Evolutionary conservation across 176 grass and related monocot species (phyloP), one percentile per base, ranked within the genome.

Genomic region (Eremochloa ophiuroides): DNA sequence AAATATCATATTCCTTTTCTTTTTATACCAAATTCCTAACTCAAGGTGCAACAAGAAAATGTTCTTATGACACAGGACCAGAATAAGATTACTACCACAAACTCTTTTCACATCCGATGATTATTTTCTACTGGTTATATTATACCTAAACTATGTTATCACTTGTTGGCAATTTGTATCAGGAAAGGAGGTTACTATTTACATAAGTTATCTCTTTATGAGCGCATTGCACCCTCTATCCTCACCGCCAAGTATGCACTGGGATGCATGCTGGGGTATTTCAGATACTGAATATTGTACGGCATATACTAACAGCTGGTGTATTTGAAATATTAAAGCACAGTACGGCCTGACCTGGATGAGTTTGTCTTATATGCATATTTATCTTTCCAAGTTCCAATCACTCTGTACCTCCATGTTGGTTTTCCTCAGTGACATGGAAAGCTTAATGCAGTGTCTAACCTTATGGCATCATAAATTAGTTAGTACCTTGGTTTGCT

Each of bases 401-500:
- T 50, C 71, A 60, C 78, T 72, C 37, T 56, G 48, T 75, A 34
- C 29, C 55, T 73, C 23, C 53, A 64, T 65, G 14, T 44, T 77
- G 4, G 18, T 59, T 16, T 60, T 26, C 33, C 14, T 62, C 38
- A 61, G 78, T 86, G 85, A 84, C 76, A 88, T 86, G 81, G 60
- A 88, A 80, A 85, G 76, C 75, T 91, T 88, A 61, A 83, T 78
- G 51, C 28, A 64, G 10, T 74, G 69, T 86, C 79, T 82, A 87
- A 94, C 71, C 78, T 75, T 51, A 77, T 87, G 76, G 75, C 22
- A 76, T 79, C 80, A 27, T 38, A 75, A 75, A 94, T 85, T 84
- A 84, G 89, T 76, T 89, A 81, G 17, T 80, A 79, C 75, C 81
- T 81, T 89, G 77, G 65, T 95, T 77, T 83, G 70, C 79, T 76